Percentiles rank a stretch among this genome's conserved stretches.
Conservation (phyloP, 805 yeast species). For the Kuraishia molischiana region DNA sequence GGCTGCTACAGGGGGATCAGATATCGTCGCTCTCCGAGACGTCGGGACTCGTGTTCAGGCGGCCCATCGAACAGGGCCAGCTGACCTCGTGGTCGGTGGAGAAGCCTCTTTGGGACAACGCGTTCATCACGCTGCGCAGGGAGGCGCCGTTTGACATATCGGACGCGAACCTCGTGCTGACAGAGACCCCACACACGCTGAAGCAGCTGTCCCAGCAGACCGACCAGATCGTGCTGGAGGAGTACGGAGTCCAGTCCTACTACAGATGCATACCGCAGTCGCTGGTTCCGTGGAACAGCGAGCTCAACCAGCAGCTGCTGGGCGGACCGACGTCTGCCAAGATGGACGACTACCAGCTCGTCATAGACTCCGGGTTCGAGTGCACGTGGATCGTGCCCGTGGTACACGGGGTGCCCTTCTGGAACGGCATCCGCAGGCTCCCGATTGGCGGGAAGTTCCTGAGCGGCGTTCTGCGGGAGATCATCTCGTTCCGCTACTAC, state of each 20-base stretch:
- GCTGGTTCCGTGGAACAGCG: constrained; percentile 52
- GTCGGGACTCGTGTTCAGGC: constrained; percentile 59
- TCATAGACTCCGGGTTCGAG: constrained; percentile 82
- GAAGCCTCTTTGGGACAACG: constrained; percentile 83
- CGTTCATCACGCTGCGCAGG: constrained; percentile 31
- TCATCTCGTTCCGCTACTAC: constrained; percentile 83
- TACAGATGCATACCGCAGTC: constrained; percentile 57
- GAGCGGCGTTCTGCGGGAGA: constrained; percentile 75
- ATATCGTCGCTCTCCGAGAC: constrained; percentile 55
- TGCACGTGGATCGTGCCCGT: constrained; percentile 85
- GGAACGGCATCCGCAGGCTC: constrained; percentile 68
- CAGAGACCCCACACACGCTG: constrained; percentile 75
- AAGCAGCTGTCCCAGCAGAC: constrained; percentile 76
- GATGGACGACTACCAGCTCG: constrained; percentile 56
- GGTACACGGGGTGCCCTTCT: constrained; percentile 63
- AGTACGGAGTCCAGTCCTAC: constrained; percentile 68
- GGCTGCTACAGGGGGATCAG: constrained; percentile 65
- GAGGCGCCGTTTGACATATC: constrained; percentile 27
- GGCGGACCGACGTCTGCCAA: constrained; percentile 10
- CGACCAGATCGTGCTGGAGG: constrained; percentile 92
- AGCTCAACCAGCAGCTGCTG: constrained; percentile 9
- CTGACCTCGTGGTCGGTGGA: constrained; percentile 87
- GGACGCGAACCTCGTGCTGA: constrained; percentile 54
- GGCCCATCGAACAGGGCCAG: constrained; percentile 89
- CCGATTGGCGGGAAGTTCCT: constrained; percentile 84